Conservation (phyloP, 768 basidiomycete species). For the Termitomyces titanicus region DNA sequence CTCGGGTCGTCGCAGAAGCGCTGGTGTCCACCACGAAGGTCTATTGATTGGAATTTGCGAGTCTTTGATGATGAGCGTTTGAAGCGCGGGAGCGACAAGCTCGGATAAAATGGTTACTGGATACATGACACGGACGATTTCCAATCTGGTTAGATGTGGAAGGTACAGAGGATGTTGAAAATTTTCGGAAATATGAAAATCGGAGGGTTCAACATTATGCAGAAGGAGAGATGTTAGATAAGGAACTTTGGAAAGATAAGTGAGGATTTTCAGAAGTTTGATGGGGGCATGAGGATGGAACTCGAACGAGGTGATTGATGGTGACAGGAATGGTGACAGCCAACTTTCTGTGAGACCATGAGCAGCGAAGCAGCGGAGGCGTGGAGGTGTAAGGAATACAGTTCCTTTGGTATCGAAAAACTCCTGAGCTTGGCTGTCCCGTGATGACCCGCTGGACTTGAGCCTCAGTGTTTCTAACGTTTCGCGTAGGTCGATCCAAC, state of each 20-base stretch:
- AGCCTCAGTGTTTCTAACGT: slow-evolving; percentile 20
- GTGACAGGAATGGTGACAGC: slow-evolving; percentile 21
- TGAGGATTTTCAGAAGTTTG: slow-evolving; percentile 3
- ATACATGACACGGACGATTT: slow-evolving; percentile 12
- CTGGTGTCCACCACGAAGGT: background rate
- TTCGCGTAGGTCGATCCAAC: slow-evolving; percentile 17
- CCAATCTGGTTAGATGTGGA: slow-evolving; percentile 17
- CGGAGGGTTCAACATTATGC: slow-evolving; percentile 5
- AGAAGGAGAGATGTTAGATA: slow-evolving; percentile 19
- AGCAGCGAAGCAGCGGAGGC: slow-evolving; percentile 20
- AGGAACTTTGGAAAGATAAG: slow-evolving; percentile 14
- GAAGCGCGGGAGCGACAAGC: slow-evolving; percentile 19
- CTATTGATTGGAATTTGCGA: background rate
- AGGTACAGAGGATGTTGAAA: slow-evolving; percentile 10
- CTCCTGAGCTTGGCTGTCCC: background rate
- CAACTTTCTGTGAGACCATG: slow-evolving; percentile 12
- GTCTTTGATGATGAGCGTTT: slow-evolving; percentile 19
- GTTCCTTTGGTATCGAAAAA: slow-evolving; percentile 12
- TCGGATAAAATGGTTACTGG: slow-evolving; percentile 18
- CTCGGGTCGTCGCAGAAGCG: background rate
- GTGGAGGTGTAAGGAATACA: slow-evolving; percentile 1
- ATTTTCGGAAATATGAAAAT: background rate
- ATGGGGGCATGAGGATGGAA: background rate
- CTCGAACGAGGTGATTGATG: slow-evolving; percentile 21
- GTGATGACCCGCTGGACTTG: background rate